phyloP scores from a whole-genome alignment of 345 rosid species.

The Heritiera fomes region DNA sequence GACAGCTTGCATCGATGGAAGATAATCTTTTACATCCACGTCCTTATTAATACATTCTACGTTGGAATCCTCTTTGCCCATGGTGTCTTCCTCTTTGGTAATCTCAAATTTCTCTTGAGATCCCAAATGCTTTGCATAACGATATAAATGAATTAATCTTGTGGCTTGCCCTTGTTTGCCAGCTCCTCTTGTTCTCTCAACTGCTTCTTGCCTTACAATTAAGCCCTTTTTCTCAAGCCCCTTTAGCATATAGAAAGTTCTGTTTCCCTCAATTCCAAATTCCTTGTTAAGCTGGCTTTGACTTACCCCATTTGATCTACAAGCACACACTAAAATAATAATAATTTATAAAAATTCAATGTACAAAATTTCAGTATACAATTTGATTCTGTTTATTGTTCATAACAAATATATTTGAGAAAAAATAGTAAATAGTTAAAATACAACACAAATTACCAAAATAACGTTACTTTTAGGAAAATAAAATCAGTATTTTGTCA shows the following conservation, averaged over 20 bases:
- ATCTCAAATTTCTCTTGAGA: constrained; percentile 72
- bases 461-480: not conserved
- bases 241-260: constrained; percentile 54
- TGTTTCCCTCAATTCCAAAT: constrained; percentile 59
- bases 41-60: constrained; percentile 47
- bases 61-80: constrained; percentile 32
- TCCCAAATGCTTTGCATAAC: constrained; percentile 72
- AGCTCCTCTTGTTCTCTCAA: constrained; percentile 65
- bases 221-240: constrained; percentile 67
- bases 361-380: constrained; percentile 7
- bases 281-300: constrained; percentile 76
- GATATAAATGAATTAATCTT: constrained; percentile 59
- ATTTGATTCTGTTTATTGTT: not conserved
- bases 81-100: constrained; percentile 47
- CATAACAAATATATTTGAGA: not conserved
- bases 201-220: constrained; percentile 69
- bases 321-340: not conserved
- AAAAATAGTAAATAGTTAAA: not conserved
- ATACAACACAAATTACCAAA: not conserved
- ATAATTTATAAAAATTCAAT: not conserved
- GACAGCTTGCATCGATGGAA: constrained; percentile 73
- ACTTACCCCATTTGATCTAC: constrained; percentile 69
- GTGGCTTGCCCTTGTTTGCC: constrained; percentile 54
- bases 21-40: constrained; percentile 64
- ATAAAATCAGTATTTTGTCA: not conserved